These are phyloP conservation scores for Candida gigantensis DNA, from an alignment of 1,139 yeast species.

Conservation along the genomic window DNA sequence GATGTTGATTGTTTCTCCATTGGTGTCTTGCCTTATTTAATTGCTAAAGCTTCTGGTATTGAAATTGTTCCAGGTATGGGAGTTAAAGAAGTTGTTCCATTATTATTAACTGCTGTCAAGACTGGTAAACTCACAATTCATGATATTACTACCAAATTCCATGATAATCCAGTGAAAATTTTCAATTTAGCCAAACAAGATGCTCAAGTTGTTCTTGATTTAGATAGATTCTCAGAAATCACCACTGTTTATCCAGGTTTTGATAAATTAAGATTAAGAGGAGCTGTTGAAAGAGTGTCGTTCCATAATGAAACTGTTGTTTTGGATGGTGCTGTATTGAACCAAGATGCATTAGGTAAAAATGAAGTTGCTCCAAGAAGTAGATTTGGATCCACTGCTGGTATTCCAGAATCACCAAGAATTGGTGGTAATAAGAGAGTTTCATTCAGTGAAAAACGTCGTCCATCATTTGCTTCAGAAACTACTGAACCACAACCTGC, in stretches of 20 bases:
- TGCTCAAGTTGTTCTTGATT: conserved; percentile 76
- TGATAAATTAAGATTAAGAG: conserved; percentile 54
- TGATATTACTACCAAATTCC: conserved; percentile 73
- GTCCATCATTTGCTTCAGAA: conserved; percentile 44
- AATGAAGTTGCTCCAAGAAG: conserved; percentile 47
- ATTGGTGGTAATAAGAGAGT: conserved; percentile 45
- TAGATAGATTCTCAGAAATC: conserved; percentile 62
- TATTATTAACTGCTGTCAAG: conserved; percentile 77
- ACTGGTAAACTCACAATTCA: conserved; percentile 70
- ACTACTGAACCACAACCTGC: conserved; percentile 34
- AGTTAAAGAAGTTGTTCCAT: conserved; percentile 76
- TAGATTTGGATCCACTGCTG: conserved; percentile 42
- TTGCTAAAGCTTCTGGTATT: conserved; percentile 66
- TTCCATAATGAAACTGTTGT: conserved; percentile 78
- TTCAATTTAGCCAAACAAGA: conserved; percentile 84
- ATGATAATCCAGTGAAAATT: conserved; percentile 78
- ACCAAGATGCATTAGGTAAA: conserved; percentile 60
- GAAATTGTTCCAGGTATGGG: conserved; percentile 73
- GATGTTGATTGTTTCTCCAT: conserved; percentile 85
- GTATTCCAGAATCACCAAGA: conserved; percentile 49
- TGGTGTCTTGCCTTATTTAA: conserved; percentile 74
- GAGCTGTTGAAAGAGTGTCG: conserved; percentile 87
- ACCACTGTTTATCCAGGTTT: conserved; percentile 55
- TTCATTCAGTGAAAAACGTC: conserved; percentile 46
- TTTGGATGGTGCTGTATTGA: conserved; percentile 75